phyloP scores from a whole-genome alignment of 2,329 filamentous ascomycete species.

The Emydomyces testavorans region DNA sequence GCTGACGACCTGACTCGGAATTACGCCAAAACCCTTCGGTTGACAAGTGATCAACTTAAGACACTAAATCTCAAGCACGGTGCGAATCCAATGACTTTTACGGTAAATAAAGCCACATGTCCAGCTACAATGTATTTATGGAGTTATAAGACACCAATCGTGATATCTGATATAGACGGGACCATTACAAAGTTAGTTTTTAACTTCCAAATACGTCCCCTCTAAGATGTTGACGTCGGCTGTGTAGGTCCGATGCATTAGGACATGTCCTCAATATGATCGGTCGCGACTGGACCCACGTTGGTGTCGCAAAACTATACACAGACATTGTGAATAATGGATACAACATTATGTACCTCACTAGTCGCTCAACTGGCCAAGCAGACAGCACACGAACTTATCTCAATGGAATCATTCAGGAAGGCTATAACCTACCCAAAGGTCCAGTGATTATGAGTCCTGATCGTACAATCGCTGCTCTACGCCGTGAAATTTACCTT shows the following conservation, averaged over 20 bases:
- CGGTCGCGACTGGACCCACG: constrained; percentile 93
- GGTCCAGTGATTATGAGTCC: constrained; percentile 93
- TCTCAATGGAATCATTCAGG: constrained; percentile 77
- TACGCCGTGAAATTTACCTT: constrained; percentile 85
- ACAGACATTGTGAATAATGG: constrained; percentile 90
- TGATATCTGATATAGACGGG: constrained; percentile 96
- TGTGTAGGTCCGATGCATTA: constrained; percentile 60
- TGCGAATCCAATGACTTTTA: constrained; percentile 91
- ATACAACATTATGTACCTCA: constrained; percentile 98
- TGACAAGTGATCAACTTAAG: constrained; percentile 93
- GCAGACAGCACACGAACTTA: constrained; percentile 85
- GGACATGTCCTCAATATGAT: constrained; percentile 95
- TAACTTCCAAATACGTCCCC: background rate
- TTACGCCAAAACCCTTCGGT: constrained; percentile 88
- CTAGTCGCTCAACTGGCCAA: constrained; percentile 83
- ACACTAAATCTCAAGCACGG: constrained; percentile 68
- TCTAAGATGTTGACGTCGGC: constrained; percentile 16
- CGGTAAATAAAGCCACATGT: constrained; percentile 88
- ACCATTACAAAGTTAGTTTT: constrained; percentile 73
- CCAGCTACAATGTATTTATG: constrained; percentile 88
- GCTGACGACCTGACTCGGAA: constrained; percentile 64
- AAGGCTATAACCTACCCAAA: constrained; percentile 71
- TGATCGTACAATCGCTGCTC: constrained; percentile 84
- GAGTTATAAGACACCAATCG: constrained; percentile 81
- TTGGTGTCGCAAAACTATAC: constrained; percentile 92